Conservation (phyloP, 1,284 basidiomycete genomes). For the Ustilago loliicola region DNA sequence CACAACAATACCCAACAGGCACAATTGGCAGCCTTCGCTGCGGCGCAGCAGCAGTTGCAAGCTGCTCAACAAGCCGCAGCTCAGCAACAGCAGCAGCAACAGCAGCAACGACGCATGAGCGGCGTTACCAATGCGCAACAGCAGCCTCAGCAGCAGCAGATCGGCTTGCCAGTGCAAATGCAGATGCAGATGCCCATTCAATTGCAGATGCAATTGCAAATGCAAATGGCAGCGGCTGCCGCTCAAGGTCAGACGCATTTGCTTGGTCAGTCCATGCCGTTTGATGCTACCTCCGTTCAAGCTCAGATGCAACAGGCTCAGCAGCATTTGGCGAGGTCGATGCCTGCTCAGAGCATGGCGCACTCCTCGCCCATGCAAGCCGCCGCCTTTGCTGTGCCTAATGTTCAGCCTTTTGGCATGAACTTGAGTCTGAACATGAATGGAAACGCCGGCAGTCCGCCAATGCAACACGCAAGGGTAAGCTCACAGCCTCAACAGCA, state of each 20-base stretch:
- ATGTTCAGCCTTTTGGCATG: conserved; percentile 46
- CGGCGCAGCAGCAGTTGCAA: conserved; percentile 53
- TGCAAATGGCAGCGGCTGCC: conserved; percentile 54
- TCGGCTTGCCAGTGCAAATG: conserved; percentile 45
- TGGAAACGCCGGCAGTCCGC: conserved; percentile 46
- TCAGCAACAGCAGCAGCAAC: conserved; percentile 34
- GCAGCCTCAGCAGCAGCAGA: conserved; percentile 54
- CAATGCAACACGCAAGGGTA: conserved; percentile 54
- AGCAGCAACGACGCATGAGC: conserved; percentile 35
- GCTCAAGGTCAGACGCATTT: conserved; percentile 47
- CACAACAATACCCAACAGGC: conserved; percentile 48
- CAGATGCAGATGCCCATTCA: conserved; percentile 50
- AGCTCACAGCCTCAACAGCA: conserved; percentile 56
- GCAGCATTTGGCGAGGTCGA: conserved; percentile 42
- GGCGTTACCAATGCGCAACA: conserved; percentile 23
- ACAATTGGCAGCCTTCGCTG: conserved; percentile 47
- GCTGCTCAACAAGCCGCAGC: conserved; percentile 44
- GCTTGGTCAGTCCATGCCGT: conserved; percentile 42
- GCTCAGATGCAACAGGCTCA: conserved; percentile 49
- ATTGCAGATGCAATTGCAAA: conserved; percentile 56
- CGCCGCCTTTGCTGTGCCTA: conserved; percentile 41
- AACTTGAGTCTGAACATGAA: conserved; percentile 47
- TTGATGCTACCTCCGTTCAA: conserved; percentile 47
- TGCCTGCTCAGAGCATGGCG: conserved; percentile 42
- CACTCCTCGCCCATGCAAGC: conserved; percentile 53